These are phyloP conservation scores for Eruca vesicaria DNA, from an alignment of 441 rosid species.

Conservation along the genomic window DNA sequence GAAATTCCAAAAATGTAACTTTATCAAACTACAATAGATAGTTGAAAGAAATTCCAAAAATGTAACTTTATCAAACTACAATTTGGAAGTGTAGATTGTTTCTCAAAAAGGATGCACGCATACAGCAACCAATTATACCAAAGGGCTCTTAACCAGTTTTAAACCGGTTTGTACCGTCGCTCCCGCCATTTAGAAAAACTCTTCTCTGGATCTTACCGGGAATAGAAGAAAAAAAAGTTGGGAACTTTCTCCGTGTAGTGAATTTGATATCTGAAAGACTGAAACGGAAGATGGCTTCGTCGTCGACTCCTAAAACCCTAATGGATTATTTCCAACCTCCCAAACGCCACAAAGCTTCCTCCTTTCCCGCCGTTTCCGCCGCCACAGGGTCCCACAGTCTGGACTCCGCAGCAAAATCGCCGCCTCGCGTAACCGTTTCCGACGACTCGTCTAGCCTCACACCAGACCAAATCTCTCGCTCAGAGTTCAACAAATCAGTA, in stretches of 20 bases:
- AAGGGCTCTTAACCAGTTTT: background rate
- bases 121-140: background rate
- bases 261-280: background rate
- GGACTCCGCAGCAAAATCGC: slow-evolving; percentile 16
- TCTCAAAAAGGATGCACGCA: background rate
- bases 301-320: slow-evolving; percentile 57
- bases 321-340: slow-evolving; percentile 68
- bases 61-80: background rate
- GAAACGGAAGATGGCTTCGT: slow-evolving; percentile 43
- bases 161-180: slow-evolving; percentile 6
- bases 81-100: background rate
- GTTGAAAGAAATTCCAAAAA: background rate
- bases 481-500: slow-evolving; percentile 57
- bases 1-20: background rate
- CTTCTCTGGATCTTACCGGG: background rate
- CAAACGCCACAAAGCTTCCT: slow-evolving; percentile 58
- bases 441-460: slow-evolving; percentile 44
- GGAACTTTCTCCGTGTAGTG: background rate
- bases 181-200: slow-evolving; percentile 21
- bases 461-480: slow-evolving; percentile 50
- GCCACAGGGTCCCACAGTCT: slow-evolving; percentile 11
- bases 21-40: background rate
- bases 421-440: slow-evolving; percentile 25
- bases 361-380: slow-evolving; percentile 18
- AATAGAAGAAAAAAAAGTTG: background rate